Conservation (phyloP, 139 green algal genomes). For the Chlorella sp. region DNA sequence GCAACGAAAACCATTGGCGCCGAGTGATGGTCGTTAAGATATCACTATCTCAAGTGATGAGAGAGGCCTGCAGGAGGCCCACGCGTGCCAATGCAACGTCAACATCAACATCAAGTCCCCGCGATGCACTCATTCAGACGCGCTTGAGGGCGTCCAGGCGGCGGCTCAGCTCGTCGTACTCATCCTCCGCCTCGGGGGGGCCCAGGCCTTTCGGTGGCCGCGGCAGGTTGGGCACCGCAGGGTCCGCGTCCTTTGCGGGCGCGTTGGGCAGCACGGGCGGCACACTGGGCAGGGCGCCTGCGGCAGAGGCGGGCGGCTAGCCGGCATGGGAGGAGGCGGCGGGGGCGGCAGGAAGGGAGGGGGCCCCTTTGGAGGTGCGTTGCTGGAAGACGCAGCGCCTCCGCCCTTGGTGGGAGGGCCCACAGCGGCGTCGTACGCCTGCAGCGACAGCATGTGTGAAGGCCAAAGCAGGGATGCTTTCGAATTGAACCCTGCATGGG, state of each 20-base stretch:
- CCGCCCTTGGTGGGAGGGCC: not conserved
- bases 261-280: not conserved
- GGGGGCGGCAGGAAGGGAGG: too few species aligned
- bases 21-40: too few species aligned
- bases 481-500: not conserved
- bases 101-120: too few species aligned
- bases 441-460: not conserved
- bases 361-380: too few species aligned
- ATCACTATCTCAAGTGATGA: too few species aligned
- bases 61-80: too few species aligned
- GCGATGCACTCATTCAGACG: too few species aligned
- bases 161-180: not conserved
- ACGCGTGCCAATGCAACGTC: too few species aligned
- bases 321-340: too few species aligned
- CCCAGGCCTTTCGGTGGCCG: not conserved
- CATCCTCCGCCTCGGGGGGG: not conserved
- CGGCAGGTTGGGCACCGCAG: not conserved
- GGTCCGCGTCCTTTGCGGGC: not conserved
- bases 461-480: not conserved
- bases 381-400: not conserved
- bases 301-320: not conserved
- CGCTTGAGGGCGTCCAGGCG: not conserved
- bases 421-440: not conserved
- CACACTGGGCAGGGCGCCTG: not conserved
- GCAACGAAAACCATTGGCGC: too few species aligned